Evolutionary conservation across 75 land plant genomes (phyloP).

Genomic region (Gnetum montanum): DNA sequence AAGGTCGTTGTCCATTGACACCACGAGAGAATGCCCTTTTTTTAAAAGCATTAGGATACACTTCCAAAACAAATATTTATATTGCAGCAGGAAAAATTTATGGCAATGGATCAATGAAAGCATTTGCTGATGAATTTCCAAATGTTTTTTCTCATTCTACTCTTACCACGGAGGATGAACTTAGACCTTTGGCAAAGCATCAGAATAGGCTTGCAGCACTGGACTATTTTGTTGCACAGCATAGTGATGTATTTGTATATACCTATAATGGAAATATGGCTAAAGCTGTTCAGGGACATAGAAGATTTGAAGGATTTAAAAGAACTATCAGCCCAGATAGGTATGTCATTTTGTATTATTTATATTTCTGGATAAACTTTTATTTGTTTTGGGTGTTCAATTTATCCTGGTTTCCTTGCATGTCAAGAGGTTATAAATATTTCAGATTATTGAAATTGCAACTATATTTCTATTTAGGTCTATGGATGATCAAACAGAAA

Average conservation of each 20-base stretch:
- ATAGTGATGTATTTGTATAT: constrained; percentile 20
- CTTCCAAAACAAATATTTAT: constrained; percentile 25
- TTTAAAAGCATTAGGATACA: constrained; percentile 31
- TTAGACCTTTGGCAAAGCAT: neutral
- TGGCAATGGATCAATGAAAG: constrained; percentile 17
- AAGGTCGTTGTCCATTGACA: constrained; percentile 44
- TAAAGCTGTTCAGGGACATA: constrained; percentile 34
- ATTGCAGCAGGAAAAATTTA: constrained; percentile 28
- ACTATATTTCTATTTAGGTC: no score
- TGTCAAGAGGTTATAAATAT: no score
- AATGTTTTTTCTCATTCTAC: constrained; percentile 32
- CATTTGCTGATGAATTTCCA: constrained; percentile 17
- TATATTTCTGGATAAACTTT: no score
- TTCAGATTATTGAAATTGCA: no score
- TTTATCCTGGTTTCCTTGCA: no score
- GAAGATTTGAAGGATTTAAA: constrained; percentile 30
- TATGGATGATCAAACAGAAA: no score
- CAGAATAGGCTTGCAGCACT: constrained; percentile 20
- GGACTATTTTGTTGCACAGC: constrained; percentile 15
- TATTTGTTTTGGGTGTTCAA: no score
- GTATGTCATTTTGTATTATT: no score
- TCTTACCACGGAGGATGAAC: constrained; percentile 24
- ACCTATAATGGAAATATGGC: constrained; percentile 28
- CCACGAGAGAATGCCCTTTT: constrained; percentile 36
- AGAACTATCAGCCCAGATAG: constrained; percentile 45